phyloP scores from a whole-genome alignment of 148 eudicot species.

The Cornus kousa region DNA sequence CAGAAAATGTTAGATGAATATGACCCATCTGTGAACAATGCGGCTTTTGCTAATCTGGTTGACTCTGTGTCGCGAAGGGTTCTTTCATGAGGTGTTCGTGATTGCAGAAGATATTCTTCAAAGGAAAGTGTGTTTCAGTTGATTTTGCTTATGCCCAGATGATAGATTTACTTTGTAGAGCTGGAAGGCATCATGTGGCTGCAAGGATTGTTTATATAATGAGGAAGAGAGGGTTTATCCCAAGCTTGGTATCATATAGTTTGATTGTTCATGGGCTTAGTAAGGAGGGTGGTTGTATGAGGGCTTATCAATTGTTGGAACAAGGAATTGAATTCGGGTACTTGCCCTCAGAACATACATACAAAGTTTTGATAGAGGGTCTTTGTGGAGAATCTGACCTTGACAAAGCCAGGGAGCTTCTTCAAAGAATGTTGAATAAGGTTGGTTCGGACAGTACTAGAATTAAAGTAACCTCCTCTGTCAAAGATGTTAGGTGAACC shows the following conservation, averaged over 20 bases:
- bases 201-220: constrained; percentile 82
- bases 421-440: constrained; percentile 51
- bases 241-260: constrained; percentile 67
- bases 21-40: constrained; percentile 43
- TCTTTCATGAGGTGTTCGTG: constrained; percentile 50
- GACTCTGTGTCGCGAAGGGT: constrained; percentile 69
- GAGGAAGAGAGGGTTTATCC: constrained; percentile 66
- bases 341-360: constrained; percentile 64
- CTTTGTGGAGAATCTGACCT: constrained; percentile 63
- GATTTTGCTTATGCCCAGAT: constrained; percentile 77
- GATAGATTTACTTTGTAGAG: constrained; percentile 74
- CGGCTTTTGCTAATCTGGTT: constrained; percentile 72
- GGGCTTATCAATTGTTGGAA: constrained; percentile 88
- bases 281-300: constrained; percentile 67
- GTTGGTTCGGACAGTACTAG: constrained; percentile 50
- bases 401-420: constrained; percentile 59
- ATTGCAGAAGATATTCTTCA: constrained; percentile 82
- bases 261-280: constrained; percentile 74
- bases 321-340: constrained; percentile 69
- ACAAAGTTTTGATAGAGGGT: constrained; percentile 60
- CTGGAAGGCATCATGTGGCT: constrained; percentile 64
- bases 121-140: constrained; percentile 41
- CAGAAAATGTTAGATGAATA: constrained; percentile 38
- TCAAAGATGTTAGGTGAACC: no score
- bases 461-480: constrained; percentile 6